phyloP scores from a whole-genome alignment of 78 protist species.

The Mastigamoeba balamuthi region DNA sequence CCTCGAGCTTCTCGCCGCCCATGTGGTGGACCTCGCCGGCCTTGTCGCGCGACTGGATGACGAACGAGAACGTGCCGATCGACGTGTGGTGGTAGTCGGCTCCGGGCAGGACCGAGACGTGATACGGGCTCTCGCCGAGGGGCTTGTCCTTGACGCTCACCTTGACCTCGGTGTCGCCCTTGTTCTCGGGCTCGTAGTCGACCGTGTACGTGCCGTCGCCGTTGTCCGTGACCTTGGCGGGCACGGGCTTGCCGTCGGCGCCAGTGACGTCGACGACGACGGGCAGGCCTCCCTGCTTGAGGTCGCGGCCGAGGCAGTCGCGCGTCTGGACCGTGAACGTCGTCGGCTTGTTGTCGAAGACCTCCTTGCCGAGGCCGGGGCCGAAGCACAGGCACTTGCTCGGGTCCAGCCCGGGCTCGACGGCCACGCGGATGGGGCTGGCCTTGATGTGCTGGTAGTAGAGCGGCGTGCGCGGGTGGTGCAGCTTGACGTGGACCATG shows the following conservation, averaged over 20 bases:
- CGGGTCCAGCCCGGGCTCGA: background rate
- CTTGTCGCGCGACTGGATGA: constrained; percentile 50
- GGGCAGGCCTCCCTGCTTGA: constrained; percentile 37
- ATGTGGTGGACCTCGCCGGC: constrained; percentile 32
- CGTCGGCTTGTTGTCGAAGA: background rate
- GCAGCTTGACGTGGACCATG: background rate
- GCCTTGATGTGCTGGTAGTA: background rate
- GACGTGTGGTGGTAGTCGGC: constrained; percentile 33
- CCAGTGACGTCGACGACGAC: constrained; percentile 35
- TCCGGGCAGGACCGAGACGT: constrained; percentile 32
- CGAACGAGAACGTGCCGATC: constrained; percentile 48
- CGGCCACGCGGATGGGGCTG: background rate
- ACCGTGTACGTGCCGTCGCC: constrained; percentile 56
- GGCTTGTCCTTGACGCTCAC: constrained; percentile 28
- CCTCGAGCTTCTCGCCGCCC: constrained; percentile 49
- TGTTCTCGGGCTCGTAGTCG: constrained; percentile 23
- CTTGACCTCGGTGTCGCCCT: constrained; percentile 17
- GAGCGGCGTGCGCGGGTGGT: constrained; percentile 1
- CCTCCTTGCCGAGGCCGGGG: background rate
- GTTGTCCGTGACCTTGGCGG: constrained; percentile 33
- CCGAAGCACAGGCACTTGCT: background rate
- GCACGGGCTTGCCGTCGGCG: constrained; percentile 37
- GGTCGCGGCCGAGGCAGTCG: constrained; percentile 21
- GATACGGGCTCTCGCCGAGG: constrained; percentile 31
- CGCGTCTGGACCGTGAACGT: constrained; percentile 39